These are phyloP conservation scores for Dipsacomyces acuminosporus DNA, from an alignment of 371 early-diverging fungal genomes.

Conservation along the genomic window DNA sequence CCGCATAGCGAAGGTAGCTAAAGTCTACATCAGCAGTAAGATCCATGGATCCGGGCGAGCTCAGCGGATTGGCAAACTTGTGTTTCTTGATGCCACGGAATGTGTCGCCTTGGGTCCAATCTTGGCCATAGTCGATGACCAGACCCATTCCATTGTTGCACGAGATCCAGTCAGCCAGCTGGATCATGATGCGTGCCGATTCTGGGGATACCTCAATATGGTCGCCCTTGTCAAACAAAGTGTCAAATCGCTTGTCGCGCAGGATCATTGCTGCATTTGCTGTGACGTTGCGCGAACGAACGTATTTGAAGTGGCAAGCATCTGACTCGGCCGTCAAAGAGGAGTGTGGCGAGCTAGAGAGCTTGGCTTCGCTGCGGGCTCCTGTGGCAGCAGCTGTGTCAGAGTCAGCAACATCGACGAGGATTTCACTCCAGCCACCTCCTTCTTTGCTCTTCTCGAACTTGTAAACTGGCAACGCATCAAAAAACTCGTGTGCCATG, in stretches of 20 bases:
- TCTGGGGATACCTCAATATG: conserved; percentile 84
- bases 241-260: conserved; percentile 45
- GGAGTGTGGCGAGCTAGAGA: neutral
- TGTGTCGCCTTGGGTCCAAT: conserved; percentile 69
- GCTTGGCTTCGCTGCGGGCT: conserved; percentile 36
- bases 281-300: conserved; percentile 66
- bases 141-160: conserved; percentile 69
- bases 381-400: neutral
- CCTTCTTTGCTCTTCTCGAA: conserved; percentile 66
- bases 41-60: conserved; percentile 80
- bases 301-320: conserved; percentile 68
- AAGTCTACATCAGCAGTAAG: conserved; percentile 94
- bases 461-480: conserved; percentile 87
- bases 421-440: conserved; percentile 83
- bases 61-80: conserved; percentile 70
- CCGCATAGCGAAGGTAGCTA: conserved; percentile 61
- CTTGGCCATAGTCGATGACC: conserved; percentile 88
- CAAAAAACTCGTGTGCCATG: conserved; percentile 91
- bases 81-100: conserved; percentile 85
- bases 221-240: conserved; percentile 60
- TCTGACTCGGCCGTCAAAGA: conserved; percentile 2
- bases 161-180: conserved; percentile 61
- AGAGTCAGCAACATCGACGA: conserved; percentile 61
- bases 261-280: conserved; percentile 59
- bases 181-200: conserved; percentile 55